Base-by-base conservation (phyloP, 148 eudicot species). In the Fagopyrum esculentum region DNA sequence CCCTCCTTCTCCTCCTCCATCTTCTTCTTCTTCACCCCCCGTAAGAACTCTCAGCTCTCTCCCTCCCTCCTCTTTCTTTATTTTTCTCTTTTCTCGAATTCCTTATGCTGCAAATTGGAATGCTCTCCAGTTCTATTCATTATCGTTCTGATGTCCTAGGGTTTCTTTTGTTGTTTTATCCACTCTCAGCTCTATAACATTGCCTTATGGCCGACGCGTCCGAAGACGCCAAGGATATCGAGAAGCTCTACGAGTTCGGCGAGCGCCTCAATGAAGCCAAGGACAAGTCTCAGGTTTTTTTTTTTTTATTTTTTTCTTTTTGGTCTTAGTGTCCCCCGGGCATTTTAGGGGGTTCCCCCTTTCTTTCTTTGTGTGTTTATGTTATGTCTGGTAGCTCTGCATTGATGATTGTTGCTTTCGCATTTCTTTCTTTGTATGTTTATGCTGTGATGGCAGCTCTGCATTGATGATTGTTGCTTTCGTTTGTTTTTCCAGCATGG, bases 261-360 rank as follows among this genome's bases (percentile, higher is more conserved):
- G 97, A 92, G 50, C 90, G 97, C 43, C 93, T 94, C 70, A 91
- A 77, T 77, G 92, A 88, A 75, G 88, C 91, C 74, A 92, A 90
- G 73, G 98, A 94, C 85, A 94, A 91, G 88, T 88, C 98, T 26
- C 90, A 94, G 96, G 98, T 94, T 44, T 19, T 6, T 46, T 26
- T 74, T 15, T 45, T 69, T 22, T 54, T 57, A n/a, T 57, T 46
- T 73, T 66, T 12, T 61, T 59, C 0, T 3, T 16, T 54, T 71
- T 71, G 15, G 40, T 64, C 40, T 35, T 75, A 2, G 13, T 50
- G 13, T 50, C 13, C 54, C 54, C 54, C 83, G 52, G 9, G 55
- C 43, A 44, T 60, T 26, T 63, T 51, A 45, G 7, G 29, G 29
- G 73, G 40, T 50, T 57, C 4, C 15, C 16, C 22, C 6, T 22